Evolutionary conservation across 2,329 filamentous ascomycete species (phyloP).

Genomic region (Trematosphaeria pertusa): DNA sequence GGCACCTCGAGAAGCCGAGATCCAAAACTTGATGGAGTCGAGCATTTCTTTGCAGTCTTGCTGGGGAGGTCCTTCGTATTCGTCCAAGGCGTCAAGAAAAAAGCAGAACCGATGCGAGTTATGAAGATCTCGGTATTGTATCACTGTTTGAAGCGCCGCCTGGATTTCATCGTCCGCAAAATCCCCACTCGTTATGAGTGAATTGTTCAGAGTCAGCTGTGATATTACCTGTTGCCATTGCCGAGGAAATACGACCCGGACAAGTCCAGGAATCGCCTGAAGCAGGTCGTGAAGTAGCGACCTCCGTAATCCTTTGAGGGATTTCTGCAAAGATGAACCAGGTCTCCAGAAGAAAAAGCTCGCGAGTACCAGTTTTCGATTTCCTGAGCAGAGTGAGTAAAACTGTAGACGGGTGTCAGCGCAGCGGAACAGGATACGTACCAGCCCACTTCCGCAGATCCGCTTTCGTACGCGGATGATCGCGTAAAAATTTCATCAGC

Average conservation of each 20-base stretch:
- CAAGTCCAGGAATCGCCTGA: conserved; percentile 3
- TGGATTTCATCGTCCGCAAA: conserved; percentile 2
- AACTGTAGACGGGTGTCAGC: background rate
- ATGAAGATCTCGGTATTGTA: background rate
- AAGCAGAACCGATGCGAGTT: conserved; percentile 14
- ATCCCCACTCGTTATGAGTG: background rate
- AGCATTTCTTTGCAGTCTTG: conserved; percentile 5
- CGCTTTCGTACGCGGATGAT: conserved; percentile 8
- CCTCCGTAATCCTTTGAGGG: conserved; percentile 28
- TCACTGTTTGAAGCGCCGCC: background rate
- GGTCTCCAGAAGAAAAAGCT: conserved; percentile 40
- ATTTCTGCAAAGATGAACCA: conserved; percentile 28
- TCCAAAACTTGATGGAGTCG: background rate
- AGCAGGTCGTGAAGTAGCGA: conserved; percentile 27
- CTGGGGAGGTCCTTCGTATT: conserved; percentile 6
- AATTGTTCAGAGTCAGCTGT: background rate
- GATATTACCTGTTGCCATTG: conserved; percentile 1
- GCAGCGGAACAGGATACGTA: background rate
- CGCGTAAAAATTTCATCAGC: conserved; percentile 37
- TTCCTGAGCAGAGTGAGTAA: background rate
- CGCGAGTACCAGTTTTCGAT: conserved; percentile 12
- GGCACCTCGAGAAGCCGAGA: background rate
- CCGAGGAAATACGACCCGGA: conserved; percentile 1
- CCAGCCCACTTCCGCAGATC: conserved; percentile 25
- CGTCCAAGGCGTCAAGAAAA: conserved; percentile 17